Base-by-base conservation (phyloP, 2,329 filamentous ascomycete genomes). In the Stachybotrys echinatus region DNA sequence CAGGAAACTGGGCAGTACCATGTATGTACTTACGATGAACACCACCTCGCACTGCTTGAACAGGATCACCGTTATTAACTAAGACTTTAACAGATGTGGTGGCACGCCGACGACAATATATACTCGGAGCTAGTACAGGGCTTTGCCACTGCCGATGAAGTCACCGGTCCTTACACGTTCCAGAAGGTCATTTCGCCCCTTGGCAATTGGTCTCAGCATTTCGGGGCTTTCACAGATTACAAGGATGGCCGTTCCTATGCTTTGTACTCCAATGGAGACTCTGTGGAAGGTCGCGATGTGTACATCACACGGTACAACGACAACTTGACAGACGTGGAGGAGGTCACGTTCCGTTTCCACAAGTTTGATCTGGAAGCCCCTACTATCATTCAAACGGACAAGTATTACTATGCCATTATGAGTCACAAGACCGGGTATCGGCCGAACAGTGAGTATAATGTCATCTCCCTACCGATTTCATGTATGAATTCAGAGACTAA, bases 141-240 rank as follows among this genome's bases (percentile, higher is more conserved):
- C 1, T 66, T 81, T 27, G 80, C 80, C 4, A 74, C 73, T 2
- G 71, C 79, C 0, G 73, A 79, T 48, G 74, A 70, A 22, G 74
- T 79, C 49, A 68, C 67, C 0, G 79, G 79, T 0, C 79, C 79
- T 0, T 83, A 82, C 59, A 69, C 58, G 2, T 82, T 81, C 51
- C 67, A 79, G 14, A 70, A 76, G 38, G 80, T 77, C 1, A 75
- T 73, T 0, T 66, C 73, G 0, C 80, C 80, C 0, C 71, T 83
- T 0, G 80, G 80, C 2, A 84, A 83, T 60, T 83, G 80, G 80
- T 81, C 77, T 0, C 80, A 84, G 54, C 80, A 84, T 49, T 84
- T 81, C 43, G 80, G 80, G 10, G 67, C 82, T 19, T 83, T 84
- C 53, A 79, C 76, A 4, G 80, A 84, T 55, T 78, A 78, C 62